These are phyloP conservation scores for Fraxinus quadrangulata DNA, from an alignment of 257 asterid species.

Conservation along the genomic window DNA sequence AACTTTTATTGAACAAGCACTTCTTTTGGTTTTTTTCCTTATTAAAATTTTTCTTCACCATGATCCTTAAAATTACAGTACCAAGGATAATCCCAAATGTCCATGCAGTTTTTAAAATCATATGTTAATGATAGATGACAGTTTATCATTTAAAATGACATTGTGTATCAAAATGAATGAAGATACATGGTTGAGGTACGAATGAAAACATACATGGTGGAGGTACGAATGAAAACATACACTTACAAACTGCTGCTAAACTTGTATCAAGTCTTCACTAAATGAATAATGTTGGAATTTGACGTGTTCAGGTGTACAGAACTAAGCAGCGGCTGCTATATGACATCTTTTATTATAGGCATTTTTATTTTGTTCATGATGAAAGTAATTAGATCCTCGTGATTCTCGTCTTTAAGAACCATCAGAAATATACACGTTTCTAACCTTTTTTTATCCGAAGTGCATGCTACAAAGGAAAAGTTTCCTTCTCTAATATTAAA, in stretches of 20 bases:
- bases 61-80: background rate
- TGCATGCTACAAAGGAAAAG: background rate
- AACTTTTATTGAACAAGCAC: background rate
- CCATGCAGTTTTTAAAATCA: conserved; percentile 4
- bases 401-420: background rate
- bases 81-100: background rate
- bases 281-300: background rate
- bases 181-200: background rate
- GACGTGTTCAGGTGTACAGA: background rate
- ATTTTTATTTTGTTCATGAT: background rate
- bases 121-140: too few species aligned
- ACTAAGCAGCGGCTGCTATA: background rate
- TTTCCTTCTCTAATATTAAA: background rate
- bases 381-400: background rate
- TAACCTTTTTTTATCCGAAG: background rate
- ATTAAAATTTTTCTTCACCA: background rate
- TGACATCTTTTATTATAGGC: background rate
- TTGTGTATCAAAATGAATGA: background rate
- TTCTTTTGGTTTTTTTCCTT: too few species aligned
- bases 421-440: background rate
- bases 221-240: background rate
- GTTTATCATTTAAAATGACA: background rate
- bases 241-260: background rate
- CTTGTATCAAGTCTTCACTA: background rate
- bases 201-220: background rate